A percentile compares a stretch with the other conserved stretches of the same genome.
These are phyloP conservation scores for Plantago major DNA, from an alignment of 257 asterid species.

Conservation along the genomic window DNA sequence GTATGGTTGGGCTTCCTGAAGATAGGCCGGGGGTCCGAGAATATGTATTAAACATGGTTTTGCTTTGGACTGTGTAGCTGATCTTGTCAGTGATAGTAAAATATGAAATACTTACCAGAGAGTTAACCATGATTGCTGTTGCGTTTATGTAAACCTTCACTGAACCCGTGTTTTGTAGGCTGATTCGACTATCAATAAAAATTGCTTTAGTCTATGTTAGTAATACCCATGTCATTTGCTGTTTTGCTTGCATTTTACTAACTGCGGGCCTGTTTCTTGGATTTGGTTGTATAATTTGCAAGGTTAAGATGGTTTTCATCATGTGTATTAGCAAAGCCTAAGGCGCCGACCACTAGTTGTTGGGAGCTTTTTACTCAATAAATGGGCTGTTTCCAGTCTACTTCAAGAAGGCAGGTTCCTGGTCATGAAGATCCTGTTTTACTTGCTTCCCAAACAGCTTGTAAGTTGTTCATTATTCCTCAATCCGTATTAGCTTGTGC, in stretches of 20 bases:
- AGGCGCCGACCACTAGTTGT: conserved; percentile 38
- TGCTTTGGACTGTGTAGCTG: no score
- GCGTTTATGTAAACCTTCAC: no score
- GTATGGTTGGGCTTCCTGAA: no score
- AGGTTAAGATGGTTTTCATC: conserved; percentile 68
- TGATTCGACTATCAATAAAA: no score
- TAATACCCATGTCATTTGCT: no score
- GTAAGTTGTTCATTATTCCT: conserved; percentile 43
- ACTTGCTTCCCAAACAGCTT: conserved; percentile 93
- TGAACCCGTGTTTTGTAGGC: no score
- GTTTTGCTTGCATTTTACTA: conserved; percentile 13
- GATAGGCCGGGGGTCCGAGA: no score
- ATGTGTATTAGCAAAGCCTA: conserved; percentile 58
- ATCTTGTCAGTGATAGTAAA: no score
- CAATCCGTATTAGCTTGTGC: background rate
- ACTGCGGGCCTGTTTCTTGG: conserved; percentile 22
- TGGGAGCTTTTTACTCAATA: conserved; percentile 42
- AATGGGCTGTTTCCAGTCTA: conserved; percentile 96
- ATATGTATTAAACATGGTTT: no score
- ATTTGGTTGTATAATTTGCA: conserved; percentile 35
- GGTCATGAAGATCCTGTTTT: conserved; percentile 81
- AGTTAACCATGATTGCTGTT: no score
- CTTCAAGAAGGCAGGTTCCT: conserved; percentile 63
- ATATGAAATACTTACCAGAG: no score
- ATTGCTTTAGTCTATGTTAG: background rate